Evolutionary conservation across 331 rosid species (phyloP).

Genomic region (Quercus lobata): DNA sequence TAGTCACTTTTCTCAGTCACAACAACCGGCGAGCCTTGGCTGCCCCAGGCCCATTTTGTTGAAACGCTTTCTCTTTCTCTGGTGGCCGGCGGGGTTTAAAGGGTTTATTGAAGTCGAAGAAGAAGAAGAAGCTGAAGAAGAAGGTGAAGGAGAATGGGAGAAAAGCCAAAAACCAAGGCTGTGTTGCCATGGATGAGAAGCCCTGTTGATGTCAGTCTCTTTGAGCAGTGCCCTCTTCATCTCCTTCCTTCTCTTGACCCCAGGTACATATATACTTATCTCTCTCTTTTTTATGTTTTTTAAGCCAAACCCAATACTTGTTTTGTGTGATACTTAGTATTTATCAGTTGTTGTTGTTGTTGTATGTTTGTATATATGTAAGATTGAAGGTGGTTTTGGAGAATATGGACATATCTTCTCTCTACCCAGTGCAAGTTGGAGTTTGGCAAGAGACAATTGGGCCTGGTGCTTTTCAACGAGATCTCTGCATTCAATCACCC

Average conservation of each 20-base stretch:
- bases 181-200: slow-evolving; percentile 89
- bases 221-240: slow-evolving; percentile 36
- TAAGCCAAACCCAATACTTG: no score
- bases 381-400: slow-evolving; percentile 66
- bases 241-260: slow-evolving; percentile 57
- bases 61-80: background rate
- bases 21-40: no score
- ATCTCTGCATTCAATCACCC: slow-evolving; percentile 81
- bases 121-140: background rate
- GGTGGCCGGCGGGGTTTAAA: background rate
- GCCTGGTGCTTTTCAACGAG: slow-evolving; percentile 77
- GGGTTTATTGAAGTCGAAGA: background rate
- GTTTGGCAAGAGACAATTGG: slow-evolving; percentile 91
- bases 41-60: no score
- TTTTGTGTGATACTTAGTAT: no score
- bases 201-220: slow-evolving; percentile 55
- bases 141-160: no score
- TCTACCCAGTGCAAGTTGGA: slow-evolving; percentile 81
- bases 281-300: background rate
- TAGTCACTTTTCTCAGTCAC: no score
- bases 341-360: background rate
- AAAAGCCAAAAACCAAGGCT: slow-evolving; percentile 38
- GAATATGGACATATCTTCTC: slow-evolving; percentile 49
- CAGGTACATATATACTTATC: slow-evolving; percentile 26
- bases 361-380: background rate